phyloP scores from a whole-genome alignment of 139 green algal genomes.

The Chlamydomonas applanata region DNA sequence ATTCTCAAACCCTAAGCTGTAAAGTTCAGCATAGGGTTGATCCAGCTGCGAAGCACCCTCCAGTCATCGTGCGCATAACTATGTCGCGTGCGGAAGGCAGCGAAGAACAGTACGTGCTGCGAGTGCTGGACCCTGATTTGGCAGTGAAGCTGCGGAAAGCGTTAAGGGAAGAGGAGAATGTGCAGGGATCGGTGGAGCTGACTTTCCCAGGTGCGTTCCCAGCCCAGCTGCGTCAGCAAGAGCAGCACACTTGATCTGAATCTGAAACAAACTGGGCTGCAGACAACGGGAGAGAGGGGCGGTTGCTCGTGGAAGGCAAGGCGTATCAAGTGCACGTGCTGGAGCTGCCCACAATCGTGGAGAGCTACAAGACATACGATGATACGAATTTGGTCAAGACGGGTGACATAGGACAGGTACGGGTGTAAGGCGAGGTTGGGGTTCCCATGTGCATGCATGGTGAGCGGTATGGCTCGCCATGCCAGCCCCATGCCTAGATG shows the following conservation, averaged over 20 bases:
- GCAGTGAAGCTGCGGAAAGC: constrained; percentile 52
- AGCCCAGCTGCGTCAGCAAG: neutral
- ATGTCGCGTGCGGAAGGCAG: neutral
- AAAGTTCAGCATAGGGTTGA: too few relatives aligned
- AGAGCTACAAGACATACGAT: constrained; percentile 92
- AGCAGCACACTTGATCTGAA: too few relatives aligned
- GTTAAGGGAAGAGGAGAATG: constrained; percentile 26
- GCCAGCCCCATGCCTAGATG: neutral
- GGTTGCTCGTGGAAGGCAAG: constrained; percentile 54
- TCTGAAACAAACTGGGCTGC: neutral
- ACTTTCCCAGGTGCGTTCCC: constrained; percentile 16
- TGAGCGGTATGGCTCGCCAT: neutral
- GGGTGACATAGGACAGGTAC: constrained; percentile 81
- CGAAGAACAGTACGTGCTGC: constrained; percentile 75
- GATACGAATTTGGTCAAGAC: constrained; percentile 91
- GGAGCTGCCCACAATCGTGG: constrained; percentile 80
- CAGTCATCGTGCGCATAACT: too few relatives aligned
- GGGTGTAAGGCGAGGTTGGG: neutral
- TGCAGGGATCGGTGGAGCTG: constrained; percentile 31
- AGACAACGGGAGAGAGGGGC: constrained; percentile 38
- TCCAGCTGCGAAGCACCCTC: too few relatives aligned
- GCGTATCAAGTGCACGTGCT: constrained; percentile 61
- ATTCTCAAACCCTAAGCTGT: too few relatives aligned
- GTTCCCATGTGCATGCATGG: neutral
- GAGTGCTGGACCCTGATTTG: constrained; percentile 56